Conservation (phyloP, 225 moss, liverwort and hornwort genomes). For the Pseudisothecium myosuroides region DNA sequence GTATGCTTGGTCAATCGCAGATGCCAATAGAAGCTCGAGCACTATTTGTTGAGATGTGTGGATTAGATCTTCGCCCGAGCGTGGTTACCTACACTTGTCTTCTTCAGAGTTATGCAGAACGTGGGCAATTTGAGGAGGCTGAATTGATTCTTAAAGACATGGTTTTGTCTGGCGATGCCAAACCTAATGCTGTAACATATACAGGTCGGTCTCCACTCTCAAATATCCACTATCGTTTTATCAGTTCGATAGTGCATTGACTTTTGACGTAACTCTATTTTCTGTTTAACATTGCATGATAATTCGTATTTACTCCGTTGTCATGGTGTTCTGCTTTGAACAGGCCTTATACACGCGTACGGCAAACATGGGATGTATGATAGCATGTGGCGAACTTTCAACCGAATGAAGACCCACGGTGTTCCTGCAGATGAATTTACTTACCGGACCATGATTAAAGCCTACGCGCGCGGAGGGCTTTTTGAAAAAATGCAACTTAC, state of each 20-base stretch:
- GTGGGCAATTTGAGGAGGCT: conserved; percentile 65
- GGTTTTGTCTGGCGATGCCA: conserved; percentile 43
- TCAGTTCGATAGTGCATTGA: background rate
- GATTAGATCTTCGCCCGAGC: conserved; percentile 43
- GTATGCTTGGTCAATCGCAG: conserved; percentile 54
- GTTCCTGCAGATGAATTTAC: conserved; percentile 62
- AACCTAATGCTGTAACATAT: conserved; percentile 84
- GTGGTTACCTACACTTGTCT: conserved; percentile 69
- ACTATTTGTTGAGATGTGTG: conserved; percentile 75
- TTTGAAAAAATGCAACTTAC: conserved; percentile 57
- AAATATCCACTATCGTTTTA: background rate
- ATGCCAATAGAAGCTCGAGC: conserved; percentile 63
- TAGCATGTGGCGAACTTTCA: conserved; percentile 82
- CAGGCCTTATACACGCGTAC: conserved; percentile 81
- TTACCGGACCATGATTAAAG: conserved; percentile 65
- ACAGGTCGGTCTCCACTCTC: conserved; percentile 34
- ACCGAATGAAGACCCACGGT: conserved; percentile 66
- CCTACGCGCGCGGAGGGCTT: conserved; percentile 73
- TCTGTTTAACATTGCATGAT: background rate
- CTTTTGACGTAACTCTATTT: background rate
- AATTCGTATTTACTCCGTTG: background rate
- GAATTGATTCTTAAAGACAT: conserved; percentile 62
- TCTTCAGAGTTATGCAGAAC: conserved; percentile 77
- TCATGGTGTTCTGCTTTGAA: conserved; percentile 18
- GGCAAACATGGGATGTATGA: conserved; percentile 64